Evolutionary conservation across 2,329 filamentous ascomycete species (phyloP).

Genomic region (Thermomyces lanuginosus): DNA sequence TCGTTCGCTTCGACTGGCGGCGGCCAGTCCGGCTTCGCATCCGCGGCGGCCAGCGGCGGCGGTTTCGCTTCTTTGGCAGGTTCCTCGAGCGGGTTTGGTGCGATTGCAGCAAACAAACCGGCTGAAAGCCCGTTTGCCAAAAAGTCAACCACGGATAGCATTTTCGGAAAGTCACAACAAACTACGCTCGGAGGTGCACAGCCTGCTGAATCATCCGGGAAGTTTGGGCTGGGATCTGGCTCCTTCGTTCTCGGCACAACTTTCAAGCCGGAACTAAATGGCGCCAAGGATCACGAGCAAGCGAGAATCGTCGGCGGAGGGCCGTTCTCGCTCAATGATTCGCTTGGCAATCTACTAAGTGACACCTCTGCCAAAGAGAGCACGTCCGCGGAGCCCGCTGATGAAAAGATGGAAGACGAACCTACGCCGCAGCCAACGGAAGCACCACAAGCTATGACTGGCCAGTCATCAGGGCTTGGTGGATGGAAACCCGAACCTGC

Average conservation of each 20-base stretch:
- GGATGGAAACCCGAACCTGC: conserved; percentile 12
- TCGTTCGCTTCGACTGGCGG: conserved; percentile 5
- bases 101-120: conserved; percentile 12
- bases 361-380: conserved; percentile 17
- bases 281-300: conserved; percentile 23
- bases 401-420: conserved; percentile 19
- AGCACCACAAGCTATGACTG: conserved; percentile 12
- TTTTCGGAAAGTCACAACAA: conserved; percentile 16
- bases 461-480: conserved; percentile 14
- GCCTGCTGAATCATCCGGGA: conserved; percentile 13
- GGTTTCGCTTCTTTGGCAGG: conserved; percentile 8
- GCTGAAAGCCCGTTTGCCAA: conserved; percentile 7
- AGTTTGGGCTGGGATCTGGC: conserved; percentile 15
- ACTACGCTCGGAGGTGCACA: conserved; percentile 17
- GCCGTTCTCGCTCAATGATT: conserved; percentile 23
- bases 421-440: conserved; percentile 6
- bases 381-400: conserved; percentile 21
- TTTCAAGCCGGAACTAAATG: conserved; percentile 28
- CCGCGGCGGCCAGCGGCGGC: conserved; percentile 2
- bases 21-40: conserved; percentile 4
- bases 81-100: conserved; percentile 23
- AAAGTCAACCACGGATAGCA: conserved; percentile 10
- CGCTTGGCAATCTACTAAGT: conserved; percentile 25
- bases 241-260: conserved; percentile 29
- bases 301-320: conserved; percentile 10